Percentiles rank a stretch among this genome's conserved stretches.
Evolutionary conservation across 2,329 filamentous ascomycete species (phyloP).

Genomic region (Alternaria sp.): DNA sequence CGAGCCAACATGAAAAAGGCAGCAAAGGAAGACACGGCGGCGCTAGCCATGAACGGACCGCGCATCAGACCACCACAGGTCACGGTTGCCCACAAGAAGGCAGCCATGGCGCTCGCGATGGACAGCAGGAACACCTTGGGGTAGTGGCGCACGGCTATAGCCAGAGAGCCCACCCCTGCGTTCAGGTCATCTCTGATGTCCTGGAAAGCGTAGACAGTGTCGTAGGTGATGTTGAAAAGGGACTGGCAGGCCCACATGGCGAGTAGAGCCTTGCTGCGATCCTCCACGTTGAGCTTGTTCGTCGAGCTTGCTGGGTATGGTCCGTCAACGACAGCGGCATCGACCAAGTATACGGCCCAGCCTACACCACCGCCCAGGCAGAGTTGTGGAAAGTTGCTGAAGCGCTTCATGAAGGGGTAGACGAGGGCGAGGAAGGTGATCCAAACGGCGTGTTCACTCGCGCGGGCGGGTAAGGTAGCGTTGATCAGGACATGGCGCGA

Average conservation of each 20-base stretch:
- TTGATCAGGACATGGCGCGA: not conserved
- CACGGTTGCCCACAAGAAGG: slow-evolving; percentile 6
- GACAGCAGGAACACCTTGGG: slow-evolving; percentile 5
- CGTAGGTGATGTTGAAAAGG: slow-evolving; percentile 28
- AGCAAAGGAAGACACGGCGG: not conserved
- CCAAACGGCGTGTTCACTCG: slow-evolving; percentile 46
- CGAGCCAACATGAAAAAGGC: not conserved
- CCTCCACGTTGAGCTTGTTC: not conserved
- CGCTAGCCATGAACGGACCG: not conserved
- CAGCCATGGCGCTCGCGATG: slow-evolving; percentile 6
- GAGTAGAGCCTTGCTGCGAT: slow-evolving; percentile 5
- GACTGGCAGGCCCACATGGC: slow-evolving; percentile 2
- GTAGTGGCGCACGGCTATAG: slow-evolving; percentile 20
- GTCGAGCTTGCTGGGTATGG: not conserved
- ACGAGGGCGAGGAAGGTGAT: slow-evolving; percentile 53
- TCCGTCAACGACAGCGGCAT: slow-evolving; percentile 3
- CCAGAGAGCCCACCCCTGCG: slow-evolving; percentile 34
- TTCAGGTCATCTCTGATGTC: slow-evolving; percentile 47
- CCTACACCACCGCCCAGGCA: slow-evolving; percentile 53
- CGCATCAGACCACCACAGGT: not conserved
- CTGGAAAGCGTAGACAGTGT: slow-evolving; percentile 48
- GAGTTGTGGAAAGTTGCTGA: slow-evolving; percentile 61
- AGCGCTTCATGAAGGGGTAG: slow-evolving; percentile 61
- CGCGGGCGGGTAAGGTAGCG: not conserved
- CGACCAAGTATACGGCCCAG: slow-evolving; percentile 11